Evolutionary conservation across 2,329 filamentous ascomycete genomes (phyloP), one percentile per base, ranked within the genome.

Genomic region (Aspergillus texensis): DNA sequence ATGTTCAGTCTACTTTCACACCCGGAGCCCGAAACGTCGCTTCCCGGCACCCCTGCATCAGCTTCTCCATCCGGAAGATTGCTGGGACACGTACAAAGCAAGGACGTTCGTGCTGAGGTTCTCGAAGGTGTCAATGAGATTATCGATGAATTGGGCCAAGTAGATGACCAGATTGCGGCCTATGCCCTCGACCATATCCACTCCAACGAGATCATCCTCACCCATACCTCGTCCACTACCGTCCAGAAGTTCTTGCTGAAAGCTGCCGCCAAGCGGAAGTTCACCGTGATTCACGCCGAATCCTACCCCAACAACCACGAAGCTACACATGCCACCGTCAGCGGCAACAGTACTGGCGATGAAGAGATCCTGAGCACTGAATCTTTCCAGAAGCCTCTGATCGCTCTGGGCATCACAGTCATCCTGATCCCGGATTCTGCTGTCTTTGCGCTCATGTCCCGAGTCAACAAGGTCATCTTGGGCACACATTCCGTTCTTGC

Each of bases 61-160:
- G 71, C 71, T 61, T 79, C 72, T 43, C 77, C 72, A 67, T 78
- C 71, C 26, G 77, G 77, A 14, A 71, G 72, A 56, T 48, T 74
- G 3, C 69, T 72, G 21, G 71, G 72, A 9, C 71, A 76, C 32
- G 65, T 67, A 10, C 71, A 67, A 32, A 71, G 61, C 60, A 86
- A 91, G 64, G 91, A 96, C 66, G 83, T 98, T 63, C 91, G 93
- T 65, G 92, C 92, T 16, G 95, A 98, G 78, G 91, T 98, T 30
- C 89, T 97, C 68, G 92, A 95, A 71, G 95, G 94, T 48, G 97
- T 99, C 72, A 89, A 93, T 72, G 95, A 99, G 77, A 93, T 99
- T 64, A 91, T 96, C 77, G 95, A 99, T 74, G 95, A 99, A 80
- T 89, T 99, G 62, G 90, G 91, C 68, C 91, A 94, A 74, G 93